These are phyloP conservation scores for Phialophora expanda DNA, from an alignment of 2,329 filamentous ascomycete species.

Conservation along the genomic window DNA sequence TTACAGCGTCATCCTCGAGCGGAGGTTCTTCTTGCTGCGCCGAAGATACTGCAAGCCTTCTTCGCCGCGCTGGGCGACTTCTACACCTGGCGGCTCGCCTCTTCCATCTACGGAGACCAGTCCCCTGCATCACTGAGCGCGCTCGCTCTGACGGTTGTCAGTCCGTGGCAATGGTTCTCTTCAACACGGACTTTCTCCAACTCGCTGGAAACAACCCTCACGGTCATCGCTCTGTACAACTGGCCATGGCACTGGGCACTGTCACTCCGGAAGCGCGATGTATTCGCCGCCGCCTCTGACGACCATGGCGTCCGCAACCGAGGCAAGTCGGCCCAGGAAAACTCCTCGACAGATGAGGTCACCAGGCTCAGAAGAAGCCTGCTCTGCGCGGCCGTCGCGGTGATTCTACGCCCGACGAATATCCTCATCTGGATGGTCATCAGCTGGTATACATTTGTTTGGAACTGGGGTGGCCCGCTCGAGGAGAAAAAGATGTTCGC, in stretches of 20 bases:
- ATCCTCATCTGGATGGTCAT: conserved; percentile 80
- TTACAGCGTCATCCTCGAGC: conserved; percentile 63
- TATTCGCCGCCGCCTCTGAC: background rate
- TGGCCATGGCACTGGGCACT: conserved; percentile 83
- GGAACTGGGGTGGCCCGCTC: conserved; percentile 1
- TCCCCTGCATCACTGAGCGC: conserved; percentile 70
- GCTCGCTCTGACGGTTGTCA: conserved; percentile 73
- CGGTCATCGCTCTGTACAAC: conserved; percentile 74
- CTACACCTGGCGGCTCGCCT: conserved; percentile 83
- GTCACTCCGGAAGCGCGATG: conserved; percentile 33
- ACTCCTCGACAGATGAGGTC: conserved; percentile 36
- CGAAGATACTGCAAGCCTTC: conserved; percentile 75
- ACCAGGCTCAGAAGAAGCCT: conserved; percentile 65
- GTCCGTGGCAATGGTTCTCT: conserved; percentile 96
- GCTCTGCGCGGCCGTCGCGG: conserved; percentile 77
- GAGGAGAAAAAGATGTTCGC: conserved; percentile 50
- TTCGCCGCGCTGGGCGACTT: conserved; percentile 81
- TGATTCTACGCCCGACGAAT: conserved; percentile 88
- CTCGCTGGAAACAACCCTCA: conserved; percentile 87
- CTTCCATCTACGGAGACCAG: conserved; percentile 70
- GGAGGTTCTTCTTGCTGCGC: conserved; percentile 71
- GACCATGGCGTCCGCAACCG: conserved; percentile 50
- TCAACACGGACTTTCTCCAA: conserved; percentile 94
- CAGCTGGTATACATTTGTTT: conserved; percentile 42
- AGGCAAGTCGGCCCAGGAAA: conserved; percentile 43